Base-by-base conservation (phyloP, 2,329 filamentous ascomycete species). In the Blastomyces gilchristii region DNA sequence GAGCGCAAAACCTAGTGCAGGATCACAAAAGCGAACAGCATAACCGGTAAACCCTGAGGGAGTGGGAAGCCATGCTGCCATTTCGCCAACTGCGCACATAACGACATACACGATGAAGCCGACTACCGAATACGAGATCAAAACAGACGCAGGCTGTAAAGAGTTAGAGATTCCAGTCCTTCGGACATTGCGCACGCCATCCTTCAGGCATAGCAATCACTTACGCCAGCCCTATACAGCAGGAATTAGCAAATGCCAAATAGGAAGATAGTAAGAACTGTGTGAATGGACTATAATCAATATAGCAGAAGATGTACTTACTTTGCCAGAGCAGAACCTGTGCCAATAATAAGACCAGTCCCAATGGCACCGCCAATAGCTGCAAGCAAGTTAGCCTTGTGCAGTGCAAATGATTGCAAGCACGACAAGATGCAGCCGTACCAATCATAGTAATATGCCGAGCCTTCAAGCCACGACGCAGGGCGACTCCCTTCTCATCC, bases 101-200 rank as follows among this genome's bases (percentile, higher is more conserved):
- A 94, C 89, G 52, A 91, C 78, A 75, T 86, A 94, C 67, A 93
- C 90, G 64, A 94, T 71, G 58, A 78, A 76, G 57, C 77, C 77
- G 54, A 79, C 75, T 62, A 76, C 70, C 4, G 74, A 68, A 67
- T 79, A 79, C 6, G 76, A 76, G 54, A 79, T 79, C 39, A 79
- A 69, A 47, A 79, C 73, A 3, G 76, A 69, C 16, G 70, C 77
- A 25, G 77, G 77, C 68, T 75, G 65, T 31, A 45, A 62, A 37
- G 58, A 64, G 41, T 64, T 68, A 22, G n/a, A 52, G 68, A 62
- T 63, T 52, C 45, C 25, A 12, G 37, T 7, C 6, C 2, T 5
- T 18, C 6, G 22, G 12, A 12, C 43, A 58, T 39, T 28, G 16
- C 7, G 39, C 16, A 11, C 3, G 25, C 31, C 31, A 11, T 56